Evolutionary conservation across 2,329 filamentous ascomycete species (phyloP).

Genomic region (Paradendryphiella salina): DNA sequence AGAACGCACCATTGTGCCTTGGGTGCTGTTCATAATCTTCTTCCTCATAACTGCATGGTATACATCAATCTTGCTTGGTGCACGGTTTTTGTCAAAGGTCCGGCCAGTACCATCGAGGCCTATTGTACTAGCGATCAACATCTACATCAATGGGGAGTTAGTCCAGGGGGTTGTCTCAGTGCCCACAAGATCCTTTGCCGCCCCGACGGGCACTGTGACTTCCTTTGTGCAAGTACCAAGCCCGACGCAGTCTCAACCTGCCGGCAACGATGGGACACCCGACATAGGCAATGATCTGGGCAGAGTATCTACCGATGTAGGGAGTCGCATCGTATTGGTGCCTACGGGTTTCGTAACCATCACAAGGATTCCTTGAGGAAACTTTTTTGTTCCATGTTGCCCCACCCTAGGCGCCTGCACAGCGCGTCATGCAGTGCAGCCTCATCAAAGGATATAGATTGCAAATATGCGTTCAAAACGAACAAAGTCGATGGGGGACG

Average conservation of each 20-base stretch:
- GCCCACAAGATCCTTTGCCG: not conserved
- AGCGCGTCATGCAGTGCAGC: conserved; percentile 15
- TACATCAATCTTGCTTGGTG: conserved; percentile 27
- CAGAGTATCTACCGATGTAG: not conserved
- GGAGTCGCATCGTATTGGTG: not conserved
- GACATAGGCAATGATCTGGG: conserved; percentile 5
- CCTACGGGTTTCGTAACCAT: conserved; percentile 12
- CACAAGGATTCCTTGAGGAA: not conserved
- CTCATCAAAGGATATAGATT: conserved; percentile 4
- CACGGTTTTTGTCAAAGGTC: conserved; percentile 20
- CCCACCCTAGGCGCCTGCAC: conserved; percentile 9
- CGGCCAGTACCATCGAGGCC: conserved; percentile 10
- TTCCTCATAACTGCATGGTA: conserved; percentile 30
- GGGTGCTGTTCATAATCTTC: conserved; percentile 30
- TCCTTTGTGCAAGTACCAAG: not conserved
- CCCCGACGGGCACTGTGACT: not conserved
- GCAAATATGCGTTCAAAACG: not conserved
- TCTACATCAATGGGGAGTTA: conserved; percentile 21
- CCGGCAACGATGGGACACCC: not conserved
- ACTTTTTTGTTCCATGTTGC: not conserved
- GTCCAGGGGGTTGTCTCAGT: conserved; percentile 1
- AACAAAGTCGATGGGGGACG: not conserved
- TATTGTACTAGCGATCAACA: conserved; percentile 19
- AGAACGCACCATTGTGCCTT: conserved; percentile 26
- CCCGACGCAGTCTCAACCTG: not conserved